Percentiles rank a stretch among this genome's conserved stretches.
Conservation (phyloP, 768 basidiomycete species). For the Xanthoconium purpureum region DNA sequence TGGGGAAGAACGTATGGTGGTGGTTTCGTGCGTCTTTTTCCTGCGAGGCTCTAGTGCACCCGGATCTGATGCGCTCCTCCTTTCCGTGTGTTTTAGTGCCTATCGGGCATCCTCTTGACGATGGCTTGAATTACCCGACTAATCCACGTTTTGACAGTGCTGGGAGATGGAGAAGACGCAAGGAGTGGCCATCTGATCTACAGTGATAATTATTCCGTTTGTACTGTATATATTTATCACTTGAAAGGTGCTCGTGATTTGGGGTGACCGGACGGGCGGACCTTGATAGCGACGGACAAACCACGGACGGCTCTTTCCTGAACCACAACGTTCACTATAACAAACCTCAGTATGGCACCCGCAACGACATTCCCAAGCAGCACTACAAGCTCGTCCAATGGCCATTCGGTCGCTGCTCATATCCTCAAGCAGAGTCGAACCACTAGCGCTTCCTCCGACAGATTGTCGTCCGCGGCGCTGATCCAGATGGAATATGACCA, state of each 20-base stretch:
- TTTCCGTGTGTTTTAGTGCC: conserved; percentile 35
- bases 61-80: conserved; percentile 2
- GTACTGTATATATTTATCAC: not conserved
- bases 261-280: conserved; percentile 17
- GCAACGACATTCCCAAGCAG: conserved; percentile 13
- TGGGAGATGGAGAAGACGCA: conserved; percentile 63
- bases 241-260: not conserved
- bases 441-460: conserved; percentile 6
- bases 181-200: conserved; percentile 68
- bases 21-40: conserved; percentile 72
- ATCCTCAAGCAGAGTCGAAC: conserved; percentile 16
- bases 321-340: conserved; percentile 4
- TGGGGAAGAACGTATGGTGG: conserved; percentile 64
- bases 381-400: conserved; percentile 3
- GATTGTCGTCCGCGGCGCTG: conserved; percentile 60
- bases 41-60: not conserved
- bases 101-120: conserved; percentile 49
- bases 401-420: conserved; percentile 8
- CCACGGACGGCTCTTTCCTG: not conserved
- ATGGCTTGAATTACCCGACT: conserved; percentile 61
- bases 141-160: conserved; percentile 74
- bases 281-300: conserved; percentile 1
- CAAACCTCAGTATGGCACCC: conserved; percentile 24
- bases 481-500: conserved; percentile 80
- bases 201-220: conserved; percentile 38